Conservation (phyloP, 1,284 basidiomycete species). For the Microbotryomycetes sp. region DNA sequence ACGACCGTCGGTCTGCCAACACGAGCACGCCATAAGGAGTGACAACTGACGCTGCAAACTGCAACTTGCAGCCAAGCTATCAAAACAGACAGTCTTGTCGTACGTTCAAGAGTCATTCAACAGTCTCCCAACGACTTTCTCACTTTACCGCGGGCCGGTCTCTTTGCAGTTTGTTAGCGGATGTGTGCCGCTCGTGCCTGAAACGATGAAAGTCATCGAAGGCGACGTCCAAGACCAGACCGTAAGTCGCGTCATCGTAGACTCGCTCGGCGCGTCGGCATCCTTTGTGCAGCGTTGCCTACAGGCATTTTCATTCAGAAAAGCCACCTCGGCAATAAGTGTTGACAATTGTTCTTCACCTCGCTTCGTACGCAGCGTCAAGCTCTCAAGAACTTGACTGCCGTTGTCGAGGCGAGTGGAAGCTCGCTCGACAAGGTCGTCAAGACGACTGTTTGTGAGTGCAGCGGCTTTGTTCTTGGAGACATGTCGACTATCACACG, state of each 20-base stretch:
- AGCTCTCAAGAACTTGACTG: conserved; percentile 76
- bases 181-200: conserved; percentile 76
- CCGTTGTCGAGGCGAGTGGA: conserved; percentile 73
- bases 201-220: conserved; percentile 61
- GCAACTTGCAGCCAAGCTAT: conserved; percentile 51
- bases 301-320: too few relatives aligned
- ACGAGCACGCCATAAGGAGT: too few relatives aligned
- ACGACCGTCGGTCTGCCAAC: background rate
- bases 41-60: conserved; percentile 1
- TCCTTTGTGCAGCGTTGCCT: too few relatives aligned
- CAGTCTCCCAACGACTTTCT: too few relatives aligned
- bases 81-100: conserved; percentile 70
- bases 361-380: conserved; percentile 54
- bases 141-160: background rate
- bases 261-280: too few relatives aligned
- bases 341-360: too few relatives aligned
- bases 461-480: background rate
- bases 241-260: conserved; percentile 4
- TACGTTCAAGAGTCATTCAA: background rate
- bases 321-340: too few relatives aligned
- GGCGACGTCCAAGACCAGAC: conserved; percentile 81
- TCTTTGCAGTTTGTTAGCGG: conserved; percentile 63
- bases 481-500: background rate
- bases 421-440: conserved; percentile 67
- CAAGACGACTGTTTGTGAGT: conserved; percentile 57